Evolutionary conservation across 2,329 filamentous ascomycete species (phyloP), one percentile per base, ranked within the genome.

Genomic region (Parasarocladium wereldwijsianum): DNA sequence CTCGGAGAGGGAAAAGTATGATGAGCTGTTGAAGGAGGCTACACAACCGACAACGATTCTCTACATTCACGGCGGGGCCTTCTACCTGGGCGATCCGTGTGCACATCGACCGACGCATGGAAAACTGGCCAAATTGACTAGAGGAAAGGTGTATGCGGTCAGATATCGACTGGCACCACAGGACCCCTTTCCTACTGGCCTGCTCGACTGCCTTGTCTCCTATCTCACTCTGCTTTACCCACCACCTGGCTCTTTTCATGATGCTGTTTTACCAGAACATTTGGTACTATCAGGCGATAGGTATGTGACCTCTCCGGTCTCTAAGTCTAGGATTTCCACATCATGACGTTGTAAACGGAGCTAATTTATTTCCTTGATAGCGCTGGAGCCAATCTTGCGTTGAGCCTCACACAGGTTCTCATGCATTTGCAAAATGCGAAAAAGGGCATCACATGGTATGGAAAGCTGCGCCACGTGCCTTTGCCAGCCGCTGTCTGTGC

Each of bases 31-130:
- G 67, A 63, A 63, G 34, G 80, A 85, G 44, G 67, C 67, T 34
- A 67, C 50, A n/a, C 64, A 58, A 29, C 64, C 68, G 3, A 63
- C 66, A 1, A 84, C 77, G 0, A 50, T 84, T 0, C 55, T 86
- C 13, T 85, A 82, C 49, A 67, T 86, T 41, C 79, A 86, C 49
- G 79, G 80, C 36, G 82, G 81, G 31, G 80, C 74, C 4, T 80
- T 78, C 53, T 84, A 63, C 39, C 62, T 84, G 17, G 64, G 77
- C 43, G 81, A 86, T 41, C 80, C 81, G 11, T 52, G 63, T 2
- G 74, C 71, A 0, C 75, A 84, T 43, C 68, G 82, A 3, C 47
- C 57, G 0, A 52, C 64, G 1, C 64, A 62, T 12, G 67, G 66
- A 34, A 67, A 63, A 30, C 54, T 87, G 10, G 77, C 79, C 14